Conservation (phyloP, 2,329 filamentous ascomycete species). For the Cladosporium cucumerinum region DNA sequence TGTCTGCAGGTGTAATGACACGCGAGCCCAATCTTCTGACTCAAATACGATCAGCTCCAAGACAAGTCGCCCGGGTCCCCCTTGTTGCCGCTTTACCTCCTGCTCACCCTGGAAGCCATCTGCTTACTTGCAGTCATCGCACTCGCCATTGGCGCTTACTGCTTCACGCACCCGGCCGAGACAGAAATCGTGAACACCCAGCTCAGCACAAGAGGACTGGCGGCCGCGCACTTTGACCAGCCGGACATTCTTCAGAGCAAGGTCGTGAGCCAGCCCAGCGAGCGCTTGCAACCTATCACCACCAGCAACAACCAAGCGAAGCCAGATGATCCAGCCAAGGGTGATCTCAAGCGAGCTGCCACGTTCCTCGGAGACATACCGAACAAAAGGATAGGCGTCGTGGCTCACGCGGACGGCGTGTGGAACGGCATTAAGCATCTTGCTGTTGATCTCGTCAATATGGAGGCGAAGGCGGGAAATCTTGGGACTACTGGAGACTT, state of each 20-base stretch:
- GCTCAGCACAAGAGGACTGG: slow-evolving; percentile 10
- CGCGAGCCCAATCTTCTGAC: background rate
- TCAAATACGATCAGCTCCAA: background rate
- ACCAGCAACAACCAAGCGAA: background rate
- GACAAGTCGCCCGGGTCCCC: background rate
- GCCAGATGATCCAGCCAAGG: background rate
- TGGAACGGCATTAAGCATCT: slow-evolving; percentile 15
- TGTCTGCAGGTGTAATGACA: background rate
- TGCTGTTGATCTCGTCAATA: background rate
- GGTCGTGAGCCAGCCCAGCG: background rate
- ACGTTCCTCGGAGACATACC: background rate
- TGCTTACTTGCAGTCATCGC: slow-evolving; percentile 10
- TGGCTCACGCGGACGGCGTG: slow-evolving; percentile 12
- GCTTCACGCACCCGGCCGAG: slow-evolving; percentile 14
- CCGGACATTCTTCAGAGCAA: background rate
- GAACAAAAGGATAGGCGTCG: slow-evolving; percentile 9
- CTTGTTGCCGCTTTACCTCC: background rate
- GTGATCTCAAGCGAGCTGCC: background rate
- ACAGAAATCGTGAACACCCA: slow-evolving; percentile 14
- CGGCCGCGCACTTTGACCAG: background rate
- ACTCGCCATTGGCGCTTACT: slow-evolving; percentile 16
- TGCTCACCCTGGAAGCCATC: background rate
- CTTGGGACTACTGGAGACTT: background rate
- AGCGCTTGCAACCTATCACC: background rate
- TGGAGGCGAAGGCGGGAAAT: background rate